Percentiles rank a stretch among this genome's conserved stretches.
Evolutionary conservation across 2,329 filamentous ascomycete species (phyloP).

Genomic region (Stagonosporopsis tanaceti): DNA sequence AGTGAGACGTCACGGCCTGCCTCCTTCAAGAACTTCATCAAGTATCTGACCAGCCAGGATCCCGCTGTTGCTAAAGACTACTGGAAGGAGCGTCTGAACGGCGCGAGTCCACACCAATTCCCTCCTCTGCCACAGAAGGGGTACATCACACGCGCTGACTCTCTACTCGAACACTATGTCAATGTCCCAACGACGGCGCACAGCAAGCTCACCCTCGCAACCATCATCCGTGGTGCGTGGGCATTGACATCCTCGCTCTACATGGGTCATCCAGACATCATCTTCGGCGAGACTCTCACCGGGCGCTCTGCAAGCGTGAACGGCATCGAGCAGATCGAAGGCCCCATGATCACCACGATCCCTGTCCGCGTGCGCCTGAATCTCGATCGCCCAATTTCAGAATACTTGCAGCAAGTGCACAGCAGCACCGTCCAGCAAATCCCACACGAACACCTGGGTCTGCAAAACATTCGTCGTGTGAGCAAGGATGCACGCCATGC

Average conservation of each 20-base stretch:
- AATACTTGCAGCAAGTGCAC: constrained; percentile 66
- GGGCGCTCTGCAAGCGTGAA: constrained; percentile 59
- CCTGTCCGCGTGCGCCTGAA: constrained; percentile 62
- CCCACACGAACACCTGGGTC: constrained; percentile 69
- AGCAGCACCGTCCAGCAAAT: constrained; percentile 65
- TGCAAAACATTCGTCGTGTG: constrained; percentile 64
- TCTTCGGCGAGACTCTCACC: constrained; percentile 68
- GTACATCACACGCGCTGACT: constrained; percentile 60
- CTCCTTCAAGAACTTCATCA: constrained; percentile 59
- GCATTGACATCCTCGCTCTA: constrained; percentile 65
- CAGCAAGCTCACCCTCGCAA: constrained; percentile 57
- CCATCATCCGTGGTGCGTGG: constrained; percentile 68
- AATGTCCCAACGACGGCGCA: constrained; percentile 41
- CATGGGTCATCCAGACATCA: constrained; percentile 60
- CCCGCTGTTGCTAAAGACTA: constrained; percentile 53
- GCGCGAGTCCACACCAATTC: constrained; percentile 58
- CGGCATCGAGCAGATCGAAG: constrained; percentile 63
- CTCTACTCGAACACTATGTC: constrained; percentile 59
- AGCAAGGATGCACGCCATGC: constrained; percentile 46
- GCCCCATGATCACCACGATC: constrained; percentile 68
- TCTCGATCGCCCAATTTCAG: constrained; percentile 52
- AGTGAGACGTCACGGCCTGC: constrained; percentile 37
- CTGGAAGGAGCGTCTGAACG: constrained; percentile 58
- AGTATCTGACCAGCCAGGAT: constrained; percentile 56
- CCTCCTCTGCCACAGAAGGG: constrained; percentile 57